phyloP scores from a whole-genome alignment of 2,329 filamentous ascomycete species.

The Ascochyta koolunga region DNA sequence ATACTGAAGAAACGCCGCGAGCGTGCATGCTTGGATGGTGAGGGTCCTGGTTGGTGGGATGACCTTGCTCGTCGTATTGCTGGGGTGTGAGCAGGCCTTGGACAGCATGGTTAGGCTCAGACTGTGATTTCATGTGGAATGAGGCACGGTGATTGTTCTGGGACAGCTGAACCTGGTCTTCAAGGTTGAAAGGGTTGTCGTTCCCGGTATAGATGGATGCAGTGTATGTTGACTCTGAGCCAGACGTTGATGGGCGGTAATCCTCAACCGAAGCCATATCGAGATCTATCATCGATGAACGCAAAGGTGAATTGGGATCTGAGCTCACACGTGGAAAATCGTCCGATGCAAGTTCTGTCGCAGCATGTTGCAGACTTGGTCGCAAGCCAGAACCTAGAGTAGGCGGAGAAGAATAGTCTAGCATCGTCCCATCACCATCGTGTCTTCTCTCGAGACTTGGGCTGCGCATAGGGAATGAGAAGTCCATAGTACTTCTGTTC shows the following conservation, averaged over 20 bases:
- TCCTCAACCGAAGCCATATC: constrained; percentile 49
- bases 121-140: constrained; percentile 49
- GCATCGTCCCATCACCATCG: constrained; percentile 10
- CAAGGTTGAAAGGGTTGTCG: constrained; percentile 58
- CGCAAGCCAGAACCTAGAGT: constrained; percentile 45
- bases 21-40: constrained; percentile 41
- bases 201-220: constrained; percentile 46
- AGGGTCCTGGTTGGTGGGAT: constrained; percentile 37
- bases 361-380: constrained; percentile 49
- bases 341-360: constrained; percentile 49
- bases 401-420: constrained; percentile 33
- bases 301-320: constrained; percentile 42
- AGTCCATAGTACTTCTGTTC: constrained; percentile 44
- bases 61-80: constrained; percentile 44
- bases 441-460: constrained; percentile 29
- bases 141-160: constrained; percentile 47
- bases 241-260: constrained; percentile 53
- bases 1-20: constrained; percentile 44
- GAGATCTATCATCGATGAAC: constrained; percentile 54
- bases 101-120: constrained; percentile 47
- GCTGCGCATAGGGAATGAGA: constrained; percentile 43
- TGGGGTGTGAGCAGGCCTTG: constrained; percentile 46
- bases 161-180: constrained; percentile 51
- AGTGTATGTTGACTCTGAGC: constrained; percentile 44
- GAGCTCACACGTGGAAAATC: constrained; percentile 47